phyloP scores from a whole-genome alignment of 1,284 basidiomycete species.

The Pholiota adiposa region DNA sequence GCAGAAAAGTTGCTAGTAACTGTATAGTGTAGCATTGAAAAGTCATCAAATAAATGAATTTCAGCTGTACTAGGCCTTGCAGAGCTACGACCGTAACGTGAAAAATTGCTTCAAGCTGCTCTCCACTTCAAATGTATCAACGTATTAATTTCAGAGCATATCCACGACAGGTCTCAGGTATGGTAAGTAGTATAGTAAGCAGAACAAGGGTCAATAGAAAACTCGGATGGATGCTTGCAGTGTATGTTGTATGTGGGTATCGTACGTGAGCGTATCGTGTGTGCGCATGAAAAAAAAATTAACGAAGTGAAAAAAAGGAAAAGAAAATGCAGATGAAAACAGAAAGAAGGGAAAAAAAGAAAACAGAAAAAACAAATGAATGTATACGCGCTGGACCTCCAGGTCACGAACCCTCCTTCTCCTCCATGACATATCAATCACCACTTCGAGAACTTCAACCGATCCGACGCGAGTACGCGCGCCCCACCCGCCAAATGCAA shows the following conservation, averaged over 20 bases:
- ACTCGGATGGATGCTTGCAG: background rate
- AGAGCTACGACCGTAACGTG: no score
- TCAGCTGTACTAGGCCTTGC: no score
- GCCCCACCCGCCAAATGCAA: conserved; percentile 44
- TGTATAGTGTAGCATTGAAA: no score
- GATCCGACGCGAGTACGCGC: conserved; percentile 13
- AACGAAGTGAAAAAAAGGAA: background rate
- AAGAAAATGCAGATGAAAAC: no score
- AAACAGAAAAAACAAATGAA: background rate
- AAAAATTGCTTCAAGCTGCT: no score
- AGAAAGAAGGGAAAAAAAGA: no score
- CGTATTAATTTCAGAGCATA: background rate
- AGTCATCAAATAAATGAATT: no score
- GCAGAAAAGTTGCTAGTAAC: no score
- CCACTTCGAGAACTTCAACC: background rate
- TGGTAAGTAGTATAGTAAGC: background rate
- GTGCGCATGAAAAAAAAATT: background rate
- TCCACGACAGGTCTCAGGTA: background rate
- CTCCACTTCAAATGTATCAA: no score
- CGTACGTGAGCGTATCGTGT: background rate
- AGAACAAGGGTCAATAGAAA: background rate
- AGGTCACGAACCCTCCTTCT: background rate
- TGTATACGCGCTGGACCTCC: background rate
- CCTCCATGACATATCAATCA: background rate
- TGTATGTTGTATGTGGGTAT: background rate